Base-by-base conservation (phyloP, 768 basidiomycete species). In the Panaeolus papilionaceus region DNA sequence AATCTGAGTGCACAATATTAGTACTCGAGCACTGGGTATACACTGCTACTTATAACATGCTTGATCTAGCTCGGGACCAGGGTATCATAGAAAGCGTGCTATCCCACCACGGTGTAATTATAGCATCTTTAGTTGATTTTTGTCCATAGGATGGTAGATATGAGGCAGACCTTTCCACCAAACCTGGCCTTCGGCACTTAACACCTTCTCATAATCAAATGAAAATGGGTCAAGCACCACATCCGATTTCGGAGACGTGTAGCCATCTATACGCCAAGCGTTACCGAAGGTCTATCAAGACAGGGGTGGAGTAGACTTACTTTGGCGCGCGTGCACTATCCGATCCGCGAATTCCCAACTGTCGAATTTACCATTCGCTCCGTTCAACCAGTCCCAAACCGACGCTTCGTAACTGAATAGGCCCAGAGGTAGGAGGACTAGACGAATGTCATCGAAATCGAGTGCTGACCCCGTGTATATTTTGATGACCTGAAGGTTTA, bases 321-420 rank as follows among this genome's bases (percentile, higher is more conserved):
- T 28, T 58, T 37, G 54, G 16, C 54, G 54, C 28, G 54, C 33
- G 14, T 58, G 33, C 4, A 58, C 54, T 16, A 58, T 37, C 33
- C 54, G 54, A 33, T 58, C 54, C 6, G 54, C 54, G 33, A 58
- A 58, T 28, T n/a, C 28, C 54, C 54, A 58, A 58, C 26, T 58
- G 28, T 58, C 54, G 11, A 33, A 0, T 16, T 37, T 28, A 5
- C 33, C 54, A 16, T 58, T 58, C 8, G 54, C 54, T 33, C 54
- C 54, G 28, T 8, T 33, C 12, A 58, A 10, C 54, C 54, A 58
- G 33, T 58, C 54, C 54, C 54, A 58, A 33, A 58, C 54, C 4
- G 54, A 58, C 28, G 54, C 54, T 16, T 58, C 54, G n/a, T 58
- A 58, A 16, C 54, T 58, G 28, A 58, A 58, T 4, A 58, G 54